Percentiles rank a stretch among this genome's conserved stretches.
Conservation (phyloP, 2,329 filamentous ascomycete species). For the Verticillium isaacii region DNA sequence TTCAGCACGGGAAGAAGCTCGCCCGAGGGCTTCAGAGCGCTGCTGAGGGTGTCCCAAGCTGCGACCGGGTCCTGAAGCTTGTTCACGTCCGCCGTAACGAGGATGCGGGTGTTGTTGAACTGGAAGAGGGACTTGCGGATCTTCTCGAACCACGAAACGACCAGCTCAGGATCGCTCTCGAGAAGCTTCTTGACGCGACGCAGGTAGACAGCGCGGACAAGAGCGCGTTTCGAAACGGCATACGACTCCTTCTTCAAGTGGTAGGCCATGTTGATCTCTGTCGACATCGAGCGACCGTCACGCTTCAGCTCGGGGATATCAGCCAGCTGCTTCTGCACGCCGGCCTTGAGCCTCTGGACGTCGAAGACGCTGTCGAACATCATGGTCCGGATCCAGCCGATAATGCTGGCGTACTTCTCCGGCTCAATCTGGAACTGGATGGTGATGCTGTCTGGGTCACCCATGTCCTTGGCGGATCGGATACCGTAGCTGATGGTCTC, state of each 20-base stretch:
- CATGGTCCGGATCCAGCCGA: conserved; percentile 80
- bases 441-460: conserved; percentile 76
- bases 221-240: conserved; percentile 69
- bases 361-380: conserved; percentile 91
- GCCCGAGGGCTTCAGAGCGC: conserved; percentile 36
- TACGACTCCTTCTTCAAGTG: conserved; percentile 76
- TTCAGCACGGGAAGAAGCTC: conserved; percentile 65
- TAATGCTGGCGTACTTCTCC: conserved; percentile 77
- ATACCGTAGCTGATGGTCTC: conserved; percentile 85
- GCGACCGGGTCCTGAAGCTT: conserved; percentile 72
- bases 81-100: conserved; percentile 75
- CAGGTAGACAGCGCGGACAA: conserved; percentile 84
- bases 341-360: conserved; percentile 55
- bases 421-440: conserved; percentile 83
- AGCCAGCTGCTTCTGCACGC: conserved; percentile 75
- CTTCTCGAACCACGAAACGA: conserved; percentile 72
- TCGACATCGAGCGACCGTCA: conserved; percentile 66
- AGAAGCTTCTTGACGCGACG: conserved; percentile 80
- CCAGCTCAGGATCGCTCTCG: conserved; percentile 66
- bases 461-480: conserved; percentile 60
- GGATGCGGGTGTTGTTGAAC: conserved; percentile 78
- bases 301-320: conserved; percentile 92
- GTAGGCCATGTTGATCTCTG: conserved; percentile 68
- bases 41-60: conserved; percentile 66
- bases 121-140: conserved; percentile 73